Conservation (phyloP, 164 flowering plant species). For the Annona squamosa region DNA sequence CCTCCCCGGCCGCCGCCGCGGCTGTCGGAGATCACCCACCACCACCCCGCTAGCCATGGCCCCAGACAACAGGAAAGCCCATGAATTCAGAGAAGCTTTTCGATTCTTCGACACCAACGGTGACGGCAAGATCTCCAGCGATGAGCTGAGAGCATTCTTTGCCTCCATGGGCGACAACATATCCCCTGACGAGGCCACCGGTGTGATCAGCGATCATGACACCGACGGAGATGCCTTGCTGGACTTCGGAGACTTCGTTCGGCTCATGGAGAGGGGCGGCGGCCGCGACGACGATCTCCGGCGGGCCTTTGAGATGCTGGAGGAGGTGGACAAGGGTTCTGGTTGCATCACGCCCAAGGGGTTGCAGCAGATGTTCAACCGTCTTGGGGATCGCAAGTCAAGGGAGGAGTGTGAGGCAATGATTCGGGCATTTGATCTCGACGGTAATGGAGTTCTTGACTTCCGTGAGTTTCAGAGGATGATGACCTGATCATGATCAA, state of each 20-base stretch:
- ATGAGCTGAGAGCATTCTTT: constrained; percentile 48
- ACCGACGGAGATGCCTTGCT: constrained; percentile 48
- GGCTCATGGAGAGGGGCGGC: constrained; percentile 30
- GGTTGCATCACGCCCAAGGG: constrained; percentile 74
- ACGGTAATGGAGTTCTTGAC: constrained; percentile 71
- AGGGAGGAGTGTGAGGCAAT: constrained; percentile 61
- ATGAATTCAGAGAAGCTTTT: constrained; percentile 43
- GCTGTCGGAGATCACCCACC: not conserved
- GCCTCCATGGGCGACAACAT: constrained; percentile 56
- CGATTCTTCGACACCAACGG: constrained; percentile 51
- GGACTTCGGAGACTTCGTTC: constrained; percentile 49
- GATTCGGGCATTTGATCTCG: constrained; percentile 56
- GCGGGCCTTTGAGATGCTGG: constrained; percentile 74
- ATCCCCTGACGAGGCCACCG: constrained; percentile 45
- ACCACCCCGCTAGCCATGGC: not conserved
- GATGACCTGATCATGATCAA: constrained; percentile 39
- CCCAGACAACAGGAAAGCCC: constrained; percentile 12
- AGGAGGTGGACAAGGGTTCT: constrained; percentile 58
- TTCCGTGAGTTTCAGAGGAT: constrained; percentile 62
- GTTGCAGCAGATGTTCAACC: constrained; percentile 47
- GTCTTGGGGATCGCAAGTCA: constrained; percentile 51
- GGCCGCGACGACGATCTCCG: constrained; percentile 38
- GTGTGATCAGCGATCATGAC: constrained; percentile 42
- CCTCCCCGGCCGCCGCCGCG: constrained; percentile 6
- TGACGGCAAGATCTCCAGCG: constrained; percentile 64